phyloP scores from a whole-genome alignment of 2,329 filamentous ascomycete genomes.

The Hypoxylon rubiginosum region DNA sequence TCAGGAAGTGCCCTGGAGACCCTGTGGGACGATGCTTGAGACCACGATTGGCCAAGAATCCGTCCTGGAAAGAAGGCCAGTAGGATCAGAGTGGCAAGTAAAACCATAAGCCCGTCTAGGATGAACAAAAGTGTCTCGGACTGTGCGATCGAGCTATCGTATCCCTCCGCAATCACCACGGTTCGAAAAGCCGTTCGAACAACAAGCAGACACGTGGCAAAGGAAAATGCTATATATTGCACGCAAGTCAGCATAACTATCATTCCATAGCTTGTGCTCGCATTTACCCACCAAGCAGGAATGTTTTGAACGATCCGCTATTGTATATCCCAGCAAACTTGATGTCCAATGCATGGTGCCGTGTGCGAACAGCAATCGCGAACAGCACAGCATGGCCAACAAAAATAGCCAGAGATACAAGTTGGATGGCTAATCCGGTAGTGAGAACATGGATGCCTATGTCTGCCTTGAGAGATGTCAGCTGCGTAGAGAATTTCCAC shows the following conservation, averaged over 20 bases:
- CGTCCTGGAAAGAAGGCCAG: conserved; percentile 48
- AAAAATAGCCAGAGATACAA: conserved; percentile 57
- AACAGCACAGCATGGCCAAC: conserved; percentile 58
- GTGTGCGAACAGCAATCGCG: conserved; percentile 55
- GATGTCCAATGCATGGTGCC: conserved; percentile 56
- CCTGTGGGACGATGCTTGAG: conserved; percentile 27
- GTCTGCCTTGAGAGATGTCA: conserved; percentile 42
- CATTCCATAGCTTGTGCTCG: background rate
- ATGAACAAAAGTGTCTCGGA: conserved; percentile 47
- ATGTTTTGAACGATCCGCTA: conserved; percentile 59
- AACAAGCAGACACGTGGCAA: conserved; percentile 42
- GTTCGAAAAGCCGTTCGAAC: conserved; percentile 49
- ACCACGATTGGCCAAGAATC: conserved; percentile 42
- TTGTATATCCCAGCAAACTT: conserved; percentile 58
- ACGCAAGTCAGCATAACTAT: conserved; percentile 16
- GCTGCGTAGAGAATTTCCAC: background rate
- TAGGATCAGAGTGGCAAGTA: conserved; percentile 42
- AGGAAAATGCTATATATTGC: conserved; percentile 38
- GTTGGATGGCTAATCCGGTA: conserved; percentile 61
- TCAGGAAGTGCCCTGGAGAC: conserved; percentile 37
- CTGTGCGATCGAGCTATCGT: conserved; percentile 43
- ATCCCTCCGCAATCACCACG: conserved; percentile 45
- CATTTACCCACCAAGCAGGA: conserved; percentile 59
- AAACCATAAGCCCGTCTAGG: conserved; percentile 48
- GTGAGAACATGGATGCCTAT: conserved; percentile 57